A percentile compares a stretch with the other conserved stretches of the same genome.
These are phyloP conservation scores for Acrodontium crateriforme DNA, from an alignment of 2,329 filamentous ascomycete genomes.

Conservation along the genomic window DNA sequence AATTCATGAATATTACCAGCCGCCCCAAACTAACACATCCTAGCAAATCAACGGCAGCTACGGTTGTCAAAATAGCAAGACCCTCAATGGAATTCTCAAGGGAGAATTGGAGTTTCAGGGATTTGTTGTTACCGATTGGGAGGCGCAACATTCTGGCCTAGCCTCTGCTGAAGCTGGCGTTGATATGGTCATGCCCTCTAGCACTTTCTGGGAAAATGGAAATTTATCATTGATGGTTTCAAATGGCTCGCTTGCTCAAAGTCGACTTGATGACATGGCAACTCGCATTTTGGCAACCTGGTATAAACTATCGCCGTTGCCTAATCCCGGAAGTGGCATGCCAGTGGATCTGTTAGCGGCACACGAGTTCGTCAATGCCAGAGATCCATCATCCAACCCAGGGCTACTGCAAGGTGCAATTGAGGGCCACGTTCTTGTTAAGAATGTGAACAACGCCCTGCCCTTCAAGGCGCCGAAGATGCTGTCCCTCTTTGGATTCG, in stretches of 20 bases:
- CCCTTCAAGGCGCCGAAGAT: constrained; percentile 37
- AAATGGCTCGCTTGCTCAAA: constrained; percentile 15
- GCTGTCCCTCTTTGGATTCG: constrained; percentile 37
- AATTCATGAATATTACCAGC: background rate
- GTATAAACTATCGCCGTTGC: constrained; percentile 8
- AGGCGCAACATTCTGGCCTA: constrained; percentile 14
- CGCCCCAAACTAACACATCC: no score
- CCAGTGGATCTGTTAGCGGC: constrained; percentile 32
- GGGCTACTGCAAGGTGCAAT: constrained; percentile 40
- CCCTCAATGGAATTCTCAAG: constrained; percentile 52
- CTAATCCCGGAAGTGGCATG: constrained; percentile 28
- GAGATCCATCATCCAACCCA: constrained; percentile 35
- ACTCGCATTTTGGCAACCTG: constrained; percentile 13
- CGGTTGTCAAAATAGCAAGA: constrained; percentile 48
- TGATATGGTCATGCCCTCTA: constrained; percentile 16
- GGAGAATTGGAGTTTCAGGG: constrained; percentile 34
- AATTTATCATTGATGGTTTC: constrained; percentile 14
- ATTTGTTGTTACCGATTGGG: constrained; percentile 35
- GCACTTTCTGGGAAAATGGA: constrained; percentile 7
- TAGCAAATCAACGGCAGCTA: constrained; percentile 59
- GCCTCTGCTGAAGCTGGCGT: constrained; percentile 11
- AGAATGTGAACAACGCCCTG: constrained; percentile 41
- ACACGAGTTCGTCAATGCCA: constrained; percentile 39
- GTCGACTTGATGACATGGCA: constrained; percentile 18
- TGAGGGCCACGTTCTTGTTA: constrained; percentile 49